Evolutionary conservation across 352 stramenopile species (phyloP), one percentile per base, ranked within the genome.

Genomic region (Phytophthora gonapodyides): DNA sequence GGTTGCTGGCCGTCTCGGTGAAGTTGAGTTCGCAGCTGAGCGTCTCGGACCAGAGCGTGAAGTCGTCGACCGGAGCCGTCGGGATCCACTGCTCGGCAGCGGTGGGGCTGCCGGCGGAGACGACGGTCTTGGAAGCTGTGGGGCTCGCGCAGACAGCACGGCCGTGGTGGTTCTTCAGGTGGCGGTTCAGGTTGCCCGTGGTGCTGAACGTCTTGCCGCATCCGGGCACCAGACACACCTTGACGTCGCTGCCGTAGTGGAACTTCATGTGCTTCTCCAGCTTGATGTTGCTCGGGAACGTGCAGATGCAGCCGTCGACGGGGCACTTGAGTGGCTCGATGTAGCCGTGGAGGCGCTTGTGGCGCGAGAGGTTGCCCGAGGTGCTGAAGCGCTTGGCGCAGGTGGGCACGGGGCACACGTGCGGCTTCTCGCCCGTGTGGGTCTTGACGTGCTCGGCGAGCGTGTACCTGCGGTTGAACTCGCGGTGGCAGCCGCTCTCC

Each of bases 301-400:
- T 51, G 54, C 67, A 75, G 21, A 69, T 63, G 27, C 67, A 75
- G 33, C 57, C 67, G 19, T 56, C 53, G 11, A 72, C 45, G 21
- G 67, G 67, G 27, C 67, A 75, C 31, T 27, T 49, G 11, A 75
- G 38, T 19, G 60, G 73, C 49, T 73, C 70, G 53, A 70, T 76
- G 38, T 69, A 69, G 21, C 67, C 67, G 59, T 82, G 73, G 21
- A 78, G 51, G 2, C 68, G 63, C 42, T 77, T 80, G 44, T 83
- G 76, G 13, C 73, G 76, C 10, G 73, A 77, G 15, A 83, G 56
- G 52, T 83, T 85, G 31, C 76, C 76, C 16, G 71, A 75, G 16
- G 76, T 85, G 46, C 65, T 83, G 57, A 85, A 85, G 24, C 45
- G 65, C 52, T 83, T 85, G 49, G 72, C 61, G 21, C 73, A 85